A percentile compares a stretch with the other conserved stretches of the same genome.
Conservation (phyloP, 306 rosid species). For the apple (Malus domestica) region ASM211411v1 NC_041795.1:10065001-10065500, state of each 20-base stretch:
- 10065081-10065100: conserved; percentile 76
- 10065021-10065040: conserved; percentile 45
- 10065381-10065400: conserved; percentile 85
- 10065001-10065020: too few species aligned
- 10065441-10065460: too few species aligned
- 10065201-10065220: conserved; percentile 92
- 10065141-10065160: conserved; percentile 89
- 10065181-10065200: conserved; percentile 69
- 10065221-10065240: conserved; percentile 90
- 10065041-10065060: conserved; percentile 87
- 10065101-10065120: conserved; percentile 83
- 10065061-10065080: conserved; percentile 80
- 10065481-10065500: too few species aligned
- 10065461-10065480: too few species aligned
- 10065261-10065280: conserved; percentile 74
- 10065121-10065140: conserved; percentile 98
- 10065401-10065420: conserved; percentile 67
- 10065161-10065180: conserved; percentile 81
- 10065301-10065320: conserved; percentile 84
- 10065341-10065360: conserved; percentile 97
- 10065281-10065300: conserved; percentile 73
- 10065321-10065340: conserved; percentile 75
- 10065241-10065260: conserved; percentile 99
- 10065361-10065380: conserved; percentile 93
- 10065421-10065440: conserved; percentile 35